A percentile compares a stretch with the other conserved stretches of the same genome.
These are phyloP conservation scores for Echeveria elegans DNA, from an alignment of 164 flowering plant genomes.

Conservation along the genomic window DNA sequence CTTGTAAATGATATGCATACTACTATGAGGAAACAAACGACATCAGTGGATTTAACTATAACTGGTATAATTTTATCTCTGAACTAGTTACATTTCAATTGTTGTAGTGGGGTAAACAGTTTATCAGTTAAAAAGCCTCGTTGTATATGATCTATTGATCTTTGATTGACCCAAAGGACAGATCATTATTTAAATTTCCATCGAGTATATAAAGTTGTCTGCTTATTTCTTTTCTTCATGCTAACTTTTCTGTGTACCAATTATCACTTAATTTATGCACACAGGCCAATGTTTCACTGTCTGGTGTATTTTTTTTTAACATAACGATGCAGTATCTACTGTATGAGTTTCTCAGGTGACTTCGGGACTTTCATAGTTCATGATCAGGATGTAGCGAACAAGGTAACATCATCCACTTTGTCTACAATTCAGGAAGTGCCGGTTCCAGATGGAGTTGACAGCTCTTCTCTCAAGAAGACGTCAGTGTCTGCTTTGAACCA, in stretches of 20 bases:
- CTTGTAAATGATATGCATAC: slow-evolving; percentile 18
- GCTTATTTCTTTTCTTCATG: no score
- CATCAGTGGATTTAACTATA: slow-evolving; percentile 15
- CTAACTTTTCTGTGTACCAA: no score
- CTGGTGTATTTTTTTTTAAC: neutral
- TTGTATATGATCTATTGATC: no score
- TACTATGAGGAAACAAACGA: neutral
- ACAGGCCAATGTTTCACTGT: no score
- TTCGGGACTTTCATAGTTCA: slow-evolving; percentile 80
- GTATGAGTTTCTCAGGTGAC: slow-evolving; percentile 45
- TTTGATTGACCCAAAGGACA: no score
- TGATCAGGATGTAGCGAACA: slow-evolving; percentile 30
- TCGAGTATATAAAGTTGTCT: no score
- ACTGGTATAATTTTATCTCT: slow-evolving; percentile 43
- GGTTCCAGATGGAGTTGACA: slow-evolving; percentile 20
- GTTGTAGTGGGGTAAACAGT: neutral
- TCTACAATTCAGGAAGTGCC: slow-evolving; percentile 17
- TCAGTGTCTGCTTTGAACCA: slow-evolving; percentile 20
- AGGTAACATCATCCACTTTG: slow-evolving; percentile 17
- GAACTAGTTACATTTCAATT: no score
- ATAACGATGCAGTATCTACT: neutral
- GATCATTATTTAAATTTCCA: no score
- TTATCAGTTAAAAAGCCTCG: neutral
- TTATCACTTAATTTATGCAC: no score
- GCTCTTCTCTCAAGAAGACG: slow-evolving; percentile 16